These are phyloP conservation scores for Coniochaeta hoffmannii DNA, from an alignment of 2,329 filamentous ascomycete species.

Conservation along the genomic window DNA sequence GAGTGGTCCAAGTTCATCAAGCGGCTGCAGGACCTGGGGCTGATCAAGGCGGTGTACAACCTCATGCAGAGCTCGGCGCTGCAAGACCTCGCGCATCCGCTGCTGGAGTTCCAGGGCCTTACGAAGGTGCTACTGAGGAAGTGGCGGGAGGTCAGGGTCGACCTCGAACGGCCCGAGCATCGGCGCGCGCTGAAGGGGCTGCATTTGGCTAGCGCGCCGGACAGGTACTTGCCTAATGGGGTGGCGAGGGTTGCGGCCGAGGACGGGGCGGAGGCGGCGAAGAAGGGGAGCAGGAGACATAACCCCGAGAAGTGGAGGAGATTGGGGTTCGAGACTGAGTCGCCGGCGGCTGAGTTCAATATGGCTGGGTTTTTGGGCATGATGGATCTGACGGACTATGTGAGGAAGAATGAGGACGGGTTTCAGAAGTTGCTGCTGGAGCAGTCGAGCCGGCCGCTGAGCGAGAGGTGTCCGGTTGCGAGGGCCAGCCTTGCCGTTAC, in stretches of 20 bases:
- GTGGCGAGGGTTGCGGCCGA: slow-evolving; percentile 24
- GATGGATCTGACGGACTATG: slow-evolving; percentile 95
- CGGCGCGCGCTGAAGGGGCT: slow-evolving; percentile 78
- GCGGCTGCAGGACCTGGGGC: slow-evolving; percentile 80
- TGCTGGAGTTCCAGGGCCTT: slow-evolving; percentile 87
- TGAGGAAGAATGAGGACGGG: slow-evolving; percentile 81
- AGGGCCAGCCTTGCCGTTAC: slow-evolving; percentile 82
- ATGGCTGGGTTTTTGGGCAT: slow-evolving; percentile 83
- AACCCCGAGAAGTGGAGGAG: slow-evolving; percentile 90
- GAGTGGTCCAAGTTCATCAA: slow-evolving; percentile 98
- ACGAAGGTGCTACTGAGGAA: slow-evolving; percentile 82
- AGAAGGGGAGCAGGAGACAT: slow-evolving; percentile 62
- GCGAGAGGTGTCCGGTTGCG: slow-evolving; percentile 78
- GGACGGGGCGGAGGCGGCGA: slow-evolving; percentile 27
- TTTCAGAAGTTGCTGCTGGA: slow-evolving; percentile 91
- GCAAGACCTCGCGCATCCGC: slow-evolving; percentile 81
- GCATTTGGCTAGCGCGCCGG: slow-evolving; percentile 73
- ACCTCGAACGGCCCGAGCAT: slow-evolving; percentile 83
- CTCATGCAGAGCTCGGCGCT: slow-evolving; percentile 92
- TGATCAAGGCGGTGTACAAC: slow-evolving; percentile 85
- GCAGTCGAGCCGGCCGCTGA: slow-evolving; percentile 65
- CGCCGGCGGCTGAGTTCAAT: slow-evolving; percentile 78
- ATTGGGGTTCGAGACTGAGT: slow-evolving; percentile 86
- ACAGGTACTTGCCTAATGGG: slow-evolving; percentile 38
- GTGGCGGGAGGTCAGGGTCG: slow-evolving; percentile 80